A percentile compares a stretch with the other conserved stretches of the same genome.
phyloP scores from a whole-genome alignment of 257 asterid genomes.

The Penstemon eatonii region DNA sequence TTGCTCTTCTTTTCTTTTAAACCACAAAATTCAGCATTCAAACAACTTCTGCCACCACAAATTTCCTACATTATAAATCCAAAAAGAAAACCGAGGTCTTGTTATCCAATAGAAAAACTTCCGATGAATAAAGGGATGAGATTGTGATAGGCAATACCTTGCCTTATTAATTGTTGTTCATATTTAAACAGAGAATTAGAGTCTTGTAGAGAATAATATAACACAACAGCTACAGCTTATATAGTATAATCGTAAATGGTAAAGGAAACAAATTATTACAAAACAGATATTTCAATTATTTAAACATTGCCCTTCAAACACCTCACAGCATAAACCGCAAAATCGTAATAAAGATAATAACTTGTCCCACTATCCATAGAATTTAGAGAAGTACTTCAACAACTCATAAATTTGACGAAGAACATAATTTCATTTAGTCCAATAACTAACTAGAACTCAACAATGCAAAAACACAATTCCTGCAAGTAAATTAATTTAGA shows the following conservation, averaged over 20 bases:
- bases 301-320: background rate
- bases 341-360: background rate
- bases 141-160: no score
- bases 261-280: background rate
- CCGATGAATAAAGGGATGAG: no score
- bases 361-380: background rate
- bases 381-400: background rate
- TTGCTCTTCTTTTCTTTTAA: no score
- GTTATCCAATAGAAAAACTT: no score
- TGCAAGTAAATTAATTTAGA: constrained; percentile 27
- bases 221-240: background rate
- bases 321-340: background rate
- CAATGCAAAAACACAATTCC: constrained; percentile 20
- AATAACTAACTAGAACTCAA: constrained; percentile 33
- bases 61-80: no score
- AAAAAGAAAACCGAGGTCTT: no score
- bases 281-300: background rate
- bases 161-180: no score
- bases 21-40: no score
- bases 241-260: no score
- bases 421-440: constrained; percentile 16
- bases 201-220: background rate
- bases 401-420: constrained; percentile 4
- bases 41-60: no score
- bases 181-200: background rate